Base-by-base conservation (phyloP, 139 green algal species). In the Coccomyxa sp. region DNA sequence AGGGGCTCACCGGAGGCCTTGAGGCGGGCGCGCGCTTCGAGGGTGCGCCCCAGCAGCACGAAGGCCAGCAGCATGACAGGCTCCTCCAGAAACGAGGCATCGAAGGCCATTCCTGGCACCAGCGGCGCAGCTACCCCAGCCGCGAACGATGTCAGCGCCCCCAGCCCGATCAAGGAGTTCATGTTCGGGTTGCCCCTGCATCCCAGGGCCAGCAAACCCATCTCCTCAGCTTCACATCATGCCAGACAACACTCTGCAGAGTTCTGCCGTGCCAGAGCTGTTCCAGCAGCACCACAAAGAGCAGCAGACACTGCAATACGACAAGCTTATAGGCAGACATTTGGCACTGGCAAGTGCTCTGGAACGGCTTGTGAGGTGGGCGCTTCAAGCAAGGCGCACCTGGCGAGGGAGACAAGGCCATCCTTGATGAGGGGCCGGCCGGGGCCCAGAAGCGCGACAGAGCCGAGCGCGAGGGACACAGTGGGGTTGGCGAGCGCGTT, bases 1-100 rank as follows among this genome's bases (percentile, higher is more conserved):
- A 51, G 7, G 77, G 77, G 30, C 79, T 31, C n/a, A 87, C 86
- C 82, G 67, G 88, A 87, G 13, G 88, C 88, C 77, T 87, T 86
- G 10, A 86, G 79, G 27, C 90, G 84, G 14, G 94, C 95, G 4
- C 89, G 85, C 9, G 92, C 90, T 84, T 98, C 95, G 60, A 98
- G 85, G 10, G 93, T 89, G 15, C 94, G 79, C 1, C 95, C 95
- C 68, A 98, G 89, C 85, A 98, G 91, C 85, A 98, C 94, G 76
- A 98, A 97, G n/a, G 92, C 94, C 82, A 98, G 93, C 89, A 98
- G 94, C 95, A 98, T 98, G 25, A 97, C 94, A 0, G 95, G 95
- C 90, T 98, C 95, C 86, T 98, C 95, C 80, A 98, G 88, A 83
- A 97, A 97, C 23, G 84, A 88, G 3, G 92, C 86, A 71, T 96